Evolutionary conservation across 2,329 filamentous ascomycete genomes (phyloP), one percentile per base, ranked within the genome.

Genomic region (Arthrobotrys sinensis): DNA sequence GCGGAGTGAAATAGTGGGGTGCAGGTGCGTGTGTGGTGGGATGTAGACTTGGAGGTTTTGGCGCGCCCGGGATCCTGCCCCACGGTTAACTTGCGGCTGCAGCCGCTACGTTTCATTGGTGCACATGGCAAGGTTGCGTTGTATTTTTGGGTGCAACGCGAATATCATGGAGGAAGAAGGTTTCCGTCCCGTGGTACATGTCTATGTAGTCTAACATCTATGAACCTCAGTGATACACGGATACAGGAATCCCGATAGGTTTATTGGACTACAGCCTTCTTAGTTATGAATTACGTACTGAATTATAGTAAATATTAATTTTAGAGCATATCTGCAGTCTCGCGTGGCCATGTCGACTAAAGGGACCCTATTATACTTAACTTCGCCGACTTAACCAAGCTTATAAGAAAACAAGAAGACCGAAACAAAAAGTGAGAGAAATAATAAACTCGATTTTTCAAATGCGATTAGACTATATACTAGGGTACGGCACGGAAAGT

Each of bases 391-490:
- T 57, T 11, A 4, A 14, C 16, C 19, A 24, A 40, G 11, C 5
- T 36, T 10, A 60, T 8, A 60, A 60, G 6, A 14, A 28, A 52
- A 4, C 12, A 14, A 32, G 28, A 52, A 32, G 12, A 7, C 46
- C 7, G 8, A 24, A n/a, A 50, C 4, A 50, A 53, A n/a, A 48
- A 38, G 50, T 5, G 52, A 16, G 11, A 45, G 7, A 43, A 19
- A 50, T 48, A 65, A 10, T 24, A 50, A 12, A 19, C 28, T 57
- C 16, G 63, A 63, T 38, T 52, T 52, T 63, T 60, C 34, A 50
- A 53, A 55, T 46, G 43, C 45, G 57, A 53, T 63, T 43, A 48
- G 32, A 66, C 55, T 73, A 65, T 72, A 68, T 76, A 76, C 71
- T 63, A 53, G n/a, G 12, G 50, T 68, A 62, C 63, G 24, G 45